Evolutionary conservation across 768 basidiomycete species (phyloP).

Genomic region (Cystofilobasidium bisporidii): DNA sequence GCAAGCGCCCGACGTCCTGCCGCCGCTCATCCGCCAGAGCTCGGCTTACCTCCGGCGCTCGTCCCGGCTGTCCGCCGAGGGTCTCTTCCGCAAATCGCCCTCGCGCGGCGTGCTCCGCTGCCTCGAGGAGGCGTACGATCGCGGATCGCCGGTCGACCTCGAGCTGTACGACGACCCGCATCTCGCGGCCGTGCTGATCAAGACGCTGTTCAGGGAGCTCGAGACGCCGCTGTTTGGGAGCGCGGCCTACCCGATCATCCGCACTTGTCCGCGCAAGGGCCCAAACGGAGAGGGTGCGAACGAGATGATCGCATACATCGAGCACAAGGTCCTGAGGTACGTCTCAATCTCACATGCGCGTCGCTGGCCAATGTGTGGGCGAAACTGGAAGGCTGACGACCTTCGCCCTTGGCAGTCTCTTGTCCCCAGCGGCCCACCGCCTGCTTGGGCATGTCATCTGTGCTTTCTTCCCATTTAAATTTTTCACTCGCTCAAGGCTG

Average conservation of each 20-base stretch:
- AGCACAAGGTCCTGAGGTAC: conserved; percentile 54
- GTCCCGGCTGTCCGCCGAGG: conserved; percentile 56
- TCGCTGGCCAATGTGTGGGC: no score
- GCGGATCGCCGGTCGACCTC: conserved; percentile 64
- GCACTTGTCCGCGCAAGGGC: conserved; percentile 53
- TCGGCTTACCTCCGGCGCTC: conserved; percentile 60
- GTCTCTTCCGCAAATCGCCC: conserved; percentile 74
- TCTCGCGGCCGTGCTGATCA: conserved; percentile 72
- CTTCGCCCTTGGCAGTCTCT: conserved; percentile 37
- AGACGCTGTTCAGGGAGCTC: conserved; percentile 73
- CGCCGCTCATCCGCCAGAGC: conserved; percentile 65
- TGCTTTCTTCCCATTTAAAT: conserved; percentile 24
- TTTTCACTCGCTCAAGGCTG: conserved; percentile 14
- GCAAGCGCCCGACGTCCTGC: conserved; percentile 72
- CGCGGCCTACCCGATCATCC: conserved; percentile 54
- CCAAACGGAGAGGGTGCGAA: conserved; percentile 46
- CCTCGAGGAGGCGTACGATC: conserved; percentile 73
- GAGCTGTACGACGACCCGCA: conserved; percentile 66
- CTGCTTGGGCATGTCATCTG: conserved; percentile 58
- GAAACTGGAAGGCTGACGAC: not conserved
- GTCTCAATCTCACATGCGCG: no score
- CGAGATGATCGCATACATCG: conserved; percentile 57
- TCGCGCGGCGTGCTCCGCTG: conserved; percentile 59
- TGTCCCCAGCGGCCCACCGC: conserved; percentile 45
- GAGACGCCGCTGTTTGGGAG: conserved; percentile 72